Evolutionary conservation across 2,329 filamentous ascomycete species (phyloP), one percentile per base, ranked within the genome.

Genomic region (Sporothrix schenckii): DNA sequence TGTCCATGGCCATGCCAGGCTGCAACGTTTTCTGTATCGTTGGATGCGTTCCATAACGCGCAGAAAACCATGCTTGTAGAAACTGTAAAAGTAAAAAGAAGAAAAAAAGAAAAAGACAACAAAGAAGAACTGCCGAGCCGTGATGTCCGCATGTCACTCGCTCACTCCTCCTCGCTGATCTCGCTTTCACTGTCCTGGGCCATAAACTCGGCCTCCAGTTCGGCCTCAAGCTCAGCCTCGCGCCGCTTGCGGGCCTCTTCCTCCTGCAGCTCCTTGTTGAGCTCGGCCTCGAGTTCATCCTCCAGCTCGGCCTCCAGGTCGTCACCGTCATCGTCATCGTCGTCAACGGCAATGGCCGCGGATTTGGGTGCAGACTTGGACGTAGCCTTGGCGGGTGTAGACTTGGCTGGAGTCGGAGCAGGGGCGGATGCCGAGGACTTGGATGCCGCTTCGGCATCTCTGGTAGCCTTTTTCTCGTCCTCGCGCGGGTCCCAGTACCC

Each of bases 161-260:
- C 24, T 73, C 79, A 90, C 76, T 90, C 88, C 77, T 90, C 88
- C 76, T 90, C 88, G 74, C 88, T 90, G 69, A 90, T 87, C 74
- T 89, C 87, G 74, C 88, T 90, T 77, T 90, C 88, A 68, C 83
- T 80, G 21, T 88, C 86, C 14, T 44, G 41, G 49, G 82, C 74
- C 68, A 74, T 80, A 49, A 86, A 80, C 52, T 83, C 84, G 9
- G 85, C 85, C 74, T 87, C 86, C 76, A 89, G 81, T 74, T 88
- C 86, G 27, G 84, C 85, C 69, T 86, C 86, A 53, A 89, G 77
- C 39, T 72, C 72, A 9, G 70, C 85, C 71, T 86, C 86, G 5
- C 27, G 65, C 39, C 60, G 53, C 53, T 67, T 53, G 53, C 50
- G 70, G 24, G 61, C 60, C 21, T 60, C 65, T 19, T 70, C 68